Evolutionary conservation across 768 basidiomycete species (phyloP), one percentile per base, ranked within the genome.

Genomic region (Auricularia sp.): DNA sequence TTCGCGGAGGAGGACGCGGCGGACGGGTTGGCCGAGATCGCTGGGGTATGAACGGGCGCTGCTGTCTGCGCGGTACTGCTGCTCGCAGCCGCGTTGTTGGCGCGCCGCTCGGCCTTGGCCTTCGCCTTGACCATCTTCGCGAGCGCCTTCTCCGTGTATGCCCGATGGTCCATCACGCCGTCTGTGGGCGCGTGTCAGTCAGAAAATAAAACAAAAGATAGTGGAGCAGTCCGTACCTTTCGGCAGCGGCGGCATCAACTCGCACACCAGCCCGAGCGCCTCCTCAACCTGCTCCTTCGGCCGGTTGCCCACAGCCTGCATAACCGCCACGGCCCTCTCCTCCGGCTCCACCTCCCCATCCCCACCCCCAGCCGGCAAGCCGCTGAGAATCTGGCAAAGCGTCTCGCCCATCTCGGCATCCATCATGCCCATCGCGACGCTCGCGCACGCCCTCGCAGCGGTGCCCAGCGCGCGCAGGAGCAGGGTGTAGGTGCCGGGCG

Each of bases 261-360:
- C 97, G 29, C 90, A 90, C 39, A 96, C 80, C 45, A 98, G 82
- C 67, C 88, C 88, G 44, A 99, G 78, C 0, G 92, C 87, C 75
- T 99, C 97, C 75, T 98, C 95, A 4, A 98, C 85, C 73, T 98
- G 95, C 66, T 99, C 97, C 76, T 98, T 98, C 3, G 97, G 91
- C 35, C 94, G 83, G 74, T 98, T 94, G 0, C 94, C 94, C 56
- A 99, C 78, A 74, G 96, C 98, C 77, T 98, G 92, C 87, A 98
- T 92, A 34, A 99, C 93, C 6, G 93, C 89, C 92, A 98, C 94
- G 73, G 98, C 95, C 18, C 92, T 94, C 3, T 95, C 77, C 24
- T 35, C 93, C 92, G 56, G 92, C 92, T 35, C 91, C 90, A 1
- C 94, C 76, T 11, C 91, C 92, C 74, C 89, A 87, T 34, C 79